phyloP scores from a whole-genome alignment of 352 stramenopile species.

The Pythium apleroticum region DNA sequence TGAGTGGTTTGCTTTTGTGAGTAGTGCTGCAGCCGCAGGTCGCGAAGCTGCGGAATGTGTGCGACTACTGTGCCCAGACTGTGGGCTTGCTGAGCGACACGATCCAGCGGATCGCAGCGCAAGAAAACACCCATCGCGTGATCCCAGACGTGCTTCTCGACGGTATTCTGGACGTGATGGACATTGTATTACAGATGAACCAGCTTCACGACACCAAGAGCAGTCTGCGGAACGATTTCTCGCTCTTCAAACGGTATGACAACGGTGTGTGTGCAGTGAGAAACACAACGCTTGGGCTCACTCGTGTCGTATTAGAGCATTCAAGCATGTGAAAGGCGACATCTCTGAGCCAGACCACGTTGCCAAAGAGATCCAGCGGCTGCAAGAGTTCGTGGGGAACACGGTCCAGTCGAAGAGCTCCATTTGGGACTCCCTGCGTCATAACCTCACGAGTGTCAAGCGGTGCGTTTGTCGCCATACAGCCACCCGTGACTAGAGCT shows the following conservation, averaged over 20 bases:
- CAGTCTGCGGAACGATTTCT: constrained; percentile 74
- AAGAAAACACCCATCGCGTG: constrained; percentile 62
- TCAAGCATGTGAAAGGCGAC: constrained; percentile 43
- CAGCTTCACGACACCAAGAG: constrained; percentile 68
- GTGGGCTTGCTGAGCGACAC: constrained; percentile 68
- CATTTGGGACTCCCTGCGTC: constrained; percentile 56
- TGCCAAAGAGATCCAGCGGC: constrained; percentile 50
- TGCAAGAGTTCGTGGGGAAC: constrained; percentile 67
- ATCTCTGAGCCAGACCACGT: constrained; percentile 40
- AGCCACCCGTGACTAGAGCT: not conserved
- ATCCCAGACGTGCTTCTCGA: constrained; percentile 66
- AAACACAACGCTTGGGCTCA: not conserved
- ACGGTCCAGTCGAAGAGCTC: constrained; percentile 53
- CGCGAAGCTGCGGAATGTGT: constrained; percentile 52
- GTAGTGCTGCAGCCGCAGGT: constrained; percentile 65
- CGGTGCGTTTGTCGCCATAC: constrained; percentile 42
- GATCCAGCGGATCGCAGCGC: constrained; percentile 61
- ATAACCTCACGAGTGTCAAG: constrained; percentile 73
- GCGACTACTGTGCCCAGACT: constrained; percentile 55
- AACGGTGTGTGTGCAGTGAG: not conserved
- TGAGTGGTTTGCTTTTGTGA: not conserved
- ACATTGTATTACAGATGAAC: constrained; percentile 65
- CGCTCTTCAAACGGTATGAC: constrained; percentile 62
- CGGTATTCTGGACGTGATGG: constrained; percentile 55
- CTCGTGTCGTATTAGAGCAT: constrained; percentile 30